Percentiles rank a stretch among this genome's conserved stretches.
Evolutionary conservation across 2,329 filamentous ascomycete species (phyloP).

Genomic region (Zasmidium citrigriseum): DNA sequence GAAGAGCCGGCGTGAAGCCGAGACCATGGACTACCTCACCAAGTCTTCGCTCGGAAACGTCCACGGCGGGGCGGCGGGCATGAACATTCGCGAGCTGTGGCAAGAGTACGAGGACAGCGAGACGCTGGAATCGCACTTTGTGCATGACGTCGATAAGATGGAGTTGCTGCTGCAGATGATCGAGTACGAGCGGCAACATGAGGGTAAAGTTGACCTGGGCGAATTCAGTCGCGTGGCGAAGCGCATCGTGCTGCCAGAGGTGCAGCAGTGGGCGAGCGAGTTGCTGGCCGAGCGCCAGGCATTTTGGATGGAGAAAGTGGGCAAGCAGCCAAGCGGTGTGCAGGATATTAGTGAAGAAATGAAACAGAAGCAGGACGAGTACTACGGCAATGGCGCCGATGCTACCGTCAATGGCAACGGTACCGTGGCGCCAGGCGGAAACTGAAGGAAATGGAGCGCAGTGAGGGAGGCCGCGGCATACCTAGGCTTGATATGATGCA

Average conservation of each 20-base stretch:
- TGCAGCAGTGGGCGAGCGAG: constrained; percentile 75
- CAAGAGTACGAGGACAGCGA: constrained; percentile 90
- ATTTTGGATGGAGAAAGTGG: constrained; percentile 62
- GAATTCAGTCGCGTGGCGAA: constrained; percentile 83
- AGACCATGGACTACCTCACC: constrained; percentile 91
- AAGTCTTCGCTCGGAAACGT: constrained; percentile 71
- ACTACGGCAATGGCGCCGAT: constrained; percentile 29
- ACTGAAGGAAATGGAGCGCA: neutral
- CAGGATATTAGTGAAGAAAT: constrained; percentile 28
- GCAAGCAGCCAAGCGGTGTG: constrained; percentile 30
- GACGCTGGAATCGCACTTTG: constrained; percentile 83
- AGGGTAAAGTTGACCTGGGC: constrained; percentile 70
- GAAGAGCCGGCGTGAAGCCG: constrained; percentile 82
- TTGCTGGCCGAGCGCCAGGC: constrained; percentile 73
- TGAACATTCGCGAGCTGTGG: constrained; percentile 78
- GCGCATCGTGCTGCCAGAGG: constrained; percentile 73
- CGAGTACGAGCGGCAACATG: constrained; percentile 80
- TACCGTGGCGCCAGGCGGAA: neutral
- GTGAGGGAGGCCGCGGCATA: neutral
- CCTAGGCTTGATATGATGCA: neutral
- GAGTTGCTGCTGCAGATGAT: constrained; percentile 93
- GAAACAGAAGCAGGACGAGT: constrained; percentile 36
- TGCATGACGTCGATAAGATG: constrained; percentile 97
- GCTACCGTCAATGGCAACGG: neutral
- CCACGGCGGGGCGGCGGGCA: constrained; percentile 67